Evolutionary conservation across 345 rosid genomes (phyloP).

Genomic region (Turritis glabra): DNA sequence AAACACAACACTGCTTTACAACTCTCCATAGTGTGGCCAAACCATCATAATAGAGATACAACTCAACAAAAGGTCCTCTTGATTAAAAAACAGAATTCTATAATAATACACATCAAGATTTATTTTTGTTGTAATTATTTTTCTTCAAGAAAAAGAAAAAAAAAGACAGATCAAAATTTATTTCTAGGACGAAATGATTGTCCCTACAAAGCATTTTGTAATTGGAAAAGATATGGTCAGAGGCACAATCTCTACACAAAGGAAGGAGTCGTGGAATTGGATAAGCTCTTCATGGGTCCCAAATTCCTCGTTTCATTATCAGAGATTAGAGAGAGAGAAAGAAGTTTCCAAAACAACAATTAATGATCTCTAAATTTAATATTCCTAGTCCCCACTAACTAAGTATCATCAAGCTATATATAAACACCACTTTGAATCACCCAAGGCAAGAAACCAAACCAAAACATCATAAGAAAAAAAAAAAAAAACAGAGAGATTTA

Average conservation of each 20-base stretch:
- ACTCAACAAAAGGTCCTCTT: slow-evolving; percentile 16
- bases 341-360: slow-evolving; percentile 34
- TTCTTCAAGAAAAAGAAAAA: neutral
- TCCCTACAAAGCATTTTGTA: slow-evolving; percentile 30
- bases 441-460: slow-evolving; percentile 28
- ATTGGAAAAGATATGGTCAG: slow-evolving; percentile 31
- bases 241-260: slow-evolving; percentile 22
- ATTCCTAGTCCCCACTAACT: slow-evolving; percentile 25
- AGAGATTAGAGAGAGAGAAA: slow-evolving; percentile 16
- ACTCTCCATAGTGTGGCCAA: slow-evolving; percentile 7
- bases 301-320: slow-evolving; percentile 20
- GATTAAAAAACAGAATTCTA: neutral
- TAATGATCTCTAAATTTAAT: slow-evolving; percentile 10
- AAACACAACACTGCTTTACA: slow-evolving; percentile 35
- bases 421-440: slow-evolving; percentile 22
- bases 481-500: neutral
- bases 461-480: neutral
- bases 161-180: slow-evolving; percentile 1
- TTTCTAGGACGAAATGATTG: slow-evolving; percentile 26
- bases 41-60: slow-evolving; percentile 26
- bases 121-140: neutral
- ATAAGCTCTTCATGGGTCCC: slow-evolving; percentile 41
- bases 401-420: slow-evolving; percentile 30
- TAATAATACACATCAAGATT: neutral
- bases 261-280: slow-evolving; percentile 30